Conservation (phyloP, 192 early-diverging fungal species). For the Umbelopsis isabellina region DNA sequence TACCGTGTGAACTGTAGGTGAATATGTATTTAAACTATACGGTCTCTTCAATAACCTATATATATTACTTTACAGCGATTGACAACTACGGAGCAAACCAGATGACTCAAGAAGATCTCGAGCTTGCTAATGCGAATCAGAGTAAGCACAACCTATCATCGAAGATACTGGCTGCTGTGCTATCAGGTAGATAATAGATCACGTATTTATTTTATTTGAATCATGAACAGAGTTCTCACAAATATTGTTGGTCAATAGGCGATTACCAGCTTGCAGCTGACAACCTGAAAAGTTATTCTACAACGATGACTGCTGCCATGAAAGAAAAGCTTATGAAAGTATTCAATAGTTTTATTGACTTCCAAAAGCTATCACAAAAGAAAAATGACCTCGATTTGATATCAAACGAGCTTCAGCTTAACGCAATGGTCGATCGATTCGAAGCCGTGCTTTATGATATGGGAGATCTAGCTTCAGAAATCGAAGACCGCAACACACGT, state of each 20-base stretch:
- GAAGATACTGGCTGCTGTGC: neutral
- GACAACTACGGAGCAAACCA: neutral
- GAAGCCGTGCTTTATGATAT: conserved; percentile 8
- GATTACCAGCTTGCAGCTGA: conserved; percentile 1
- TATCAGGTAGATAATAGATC: neutral
- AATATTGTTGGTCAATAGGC: neutral
- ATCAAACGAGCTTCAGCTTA: neutral
- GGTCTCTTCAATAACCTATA: too few relatives aligned
- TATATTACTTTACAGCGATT: too few relatives aligned
- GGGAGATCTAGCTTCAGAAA: neutral
- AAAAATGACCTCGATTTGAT: too few relatives aligned
- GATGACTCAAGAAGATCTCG: neutral
- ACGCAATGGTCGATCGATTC: conserved; percentile 1
- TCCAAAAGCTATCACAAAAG: too few relatives aligned
- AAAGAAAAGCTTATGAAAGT: neutral
- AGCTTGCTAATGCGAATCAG: too few relatives aligned
- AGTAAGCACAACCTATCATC: neutral
- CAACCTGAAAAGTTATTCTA: neutral
- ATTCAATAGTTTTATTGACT: neutral
- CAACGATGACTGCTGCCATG: neutral
- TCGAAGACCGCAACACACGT: neutral
- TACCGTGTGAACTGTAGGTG: too few relatives aligned
- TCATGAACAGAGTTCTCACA: too few relatives aligned
- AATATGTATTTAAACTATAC: too few relatives aligned
- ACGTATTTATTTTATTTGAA: neutral